Evolutionary conservation across 352 stramenopile species (phyloP), one percentile per base, ranked within the genome.

Genomic region (Phytopythium kandeliae): DNA sequence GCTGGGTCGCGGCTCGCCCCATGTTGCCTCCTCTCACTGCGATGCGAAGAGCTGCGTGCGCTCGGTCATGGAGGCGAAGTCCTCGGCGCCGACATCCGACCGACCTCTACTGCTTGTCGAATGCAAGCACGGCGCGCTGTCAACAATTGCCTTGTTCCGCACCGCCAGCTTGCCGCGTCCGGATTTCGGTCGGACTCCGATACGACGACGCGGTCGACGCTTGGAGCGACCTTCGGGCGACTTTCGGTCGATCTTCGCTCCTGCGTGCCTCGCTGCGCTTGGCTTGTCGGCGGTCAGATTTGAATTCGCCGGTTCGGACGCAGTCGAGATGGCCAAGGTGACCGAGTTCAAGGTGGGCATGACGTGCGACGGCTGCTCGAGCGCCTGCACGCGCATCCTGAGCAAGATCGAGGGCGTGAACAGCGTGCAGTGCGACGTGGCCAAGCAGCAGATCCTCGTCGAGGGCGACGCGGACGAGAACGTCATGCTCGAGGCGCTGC

Each of bases 261-360:
- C 19, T 45, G 1, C 44, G 4, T 16, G n/a, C n/a, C n/a, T n/a
- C n/a, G n/a, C n/a, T n/a, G n/a, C n/a, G n/a, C n/a, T n/a, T n/a
- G n/a, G n/a, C n/a, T n/a, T n/a, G n/a, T n/a, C n/a, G n/a, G n/a
- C n/a, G n/a, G n/a, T n/a, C 31, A 35, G 31, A 16, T 3, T 58
- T 61, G 25, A 44, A 74, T 74, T 69, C 53, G 26, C 50, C 60
- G 38, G 8, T 34, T 46, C 31, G 10, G 11, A 7, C 4, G 31
- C 7, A 10, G 31, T 9, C 12, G 65, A 44, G 26, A 91, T 87
- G 77, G 41, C 67, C 26, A 78, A 78, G 40, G 69, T 78, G 53
- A 89, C 77, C n/a, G 81, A 92, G 51, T 96, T 95, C 71, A 93
- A 91, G 69, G 85, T 94, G 52, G 81, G 83, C 62, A 95, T 95